Percentiles rank a stretch among this genome's conserved stretches.
These are phyloP conservation scores for Pichia sp. DNA, from an alignment of 1,139 yeast genomes.

Conservation along the genomic window DNA sequence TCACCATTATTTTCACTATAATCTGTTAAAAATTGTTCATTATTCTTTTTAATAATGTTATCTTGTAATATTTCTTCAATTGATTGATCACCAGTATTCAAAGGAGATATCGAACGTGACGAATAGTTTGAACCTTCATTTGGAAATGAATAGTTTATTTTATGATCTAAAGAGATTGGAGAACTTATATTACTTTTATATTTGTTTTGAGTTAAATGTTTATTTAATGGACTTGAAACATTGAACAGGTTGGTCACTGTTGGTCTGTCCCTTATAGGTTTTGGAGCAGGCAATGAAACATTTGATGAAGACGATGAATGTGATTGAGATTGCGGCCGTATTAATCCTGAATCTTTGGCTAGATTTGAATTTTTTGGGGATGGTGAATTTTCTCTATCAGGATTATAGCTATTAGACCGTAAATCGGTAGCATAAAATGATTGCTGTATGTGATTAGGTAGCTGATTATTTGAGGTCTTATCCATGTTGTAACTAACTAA, in stretches of 20 bases:
- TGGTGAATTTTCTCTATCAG: slow-evolving; percentile 9
- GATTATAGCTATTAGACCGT: background rate
- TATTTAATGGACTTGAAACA: background rate
- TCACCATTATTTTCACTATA: background rate
- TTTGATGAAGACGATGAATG: slow-evolving; percentile 2
- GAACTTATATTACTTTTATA: background rate
- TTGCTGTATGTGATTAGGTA: background rate
- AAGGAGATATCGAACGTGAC: slow-evolving; percentile 11
- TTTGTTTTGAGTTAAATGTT: background rate
- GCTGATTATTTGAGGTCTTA: background rate
- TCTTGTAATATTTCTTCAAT: background rate
- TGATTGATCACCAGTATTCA: slow-evolving; percentile 2
- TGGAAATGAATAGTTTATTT: background rate
- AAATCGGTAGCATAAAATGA: background rate
- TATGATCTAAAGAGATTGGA: background rate
- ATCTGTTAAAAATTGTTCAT: background rate
- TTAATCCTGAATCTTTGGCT: background rate
- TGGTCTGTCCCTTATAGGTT: slow-evolving; percentile 2
- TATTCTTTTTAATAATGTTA: background rate
- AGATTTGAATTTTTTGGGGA: slow-evolving; percentile 7
- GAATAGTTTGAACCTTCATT: slow-evolving; percentile 1
- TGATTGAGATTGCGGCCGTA: background rate
- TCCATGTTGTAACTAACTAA: background rate
- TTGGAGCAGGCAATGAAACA: slow-evolving; percentile 7
- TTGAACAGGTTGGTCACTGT: slow-evolving; percentile 3